phyloP scores from a whole-genome alignment of 257 asterid species.

The Leonotis leonurus region DNA sequence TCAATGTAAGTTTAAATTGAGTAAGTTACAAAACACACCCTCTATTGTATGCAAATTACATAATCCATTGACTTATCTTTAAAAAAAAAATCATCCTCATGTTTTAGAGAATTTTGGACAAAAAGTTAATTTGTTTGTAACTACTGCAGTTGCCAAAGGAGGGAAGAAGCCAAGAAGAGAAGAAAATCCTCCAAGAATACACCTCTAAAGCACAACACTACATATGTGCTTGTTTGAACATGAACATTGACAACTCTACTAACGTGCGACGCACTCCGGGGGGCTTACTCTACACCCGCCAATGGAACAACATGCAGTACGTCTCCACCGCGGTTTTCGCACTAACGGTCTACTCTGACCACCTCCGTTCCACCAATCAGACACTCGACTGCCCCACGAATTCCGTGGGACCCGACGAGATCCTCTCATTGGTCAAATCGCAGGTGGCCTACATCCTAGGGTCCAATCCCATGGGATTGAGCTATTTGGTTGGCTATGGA shows the following conservation, averaged over 20 bases:
- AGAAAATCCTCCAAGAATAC: conserved; percentile 31
- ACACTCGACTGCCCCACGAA: conserved; percentile 31
- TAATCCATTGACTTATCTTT: too few relatives aligned
- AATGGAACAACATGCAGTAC: conserved; percentile 81
- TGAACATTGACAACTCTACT: conserved; percentile 45
- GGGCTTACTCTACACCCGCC: conserved; percentile 53
- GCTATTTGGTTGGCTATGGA: conserved; percentile 80
- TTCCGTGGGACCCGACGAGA: conserved; percentile 17
- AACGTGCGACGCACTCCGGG: conserved; percentile 49
- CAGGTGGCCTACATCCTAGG: conserved; percentile 66
- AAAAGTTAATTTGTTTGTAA: too few relatives aligned
- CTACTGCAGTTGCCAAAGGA: conserved; percentile 36
- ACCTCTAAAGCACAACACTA: conserved; percentile 52
- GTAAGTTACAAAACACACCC: too few relatives aligned
- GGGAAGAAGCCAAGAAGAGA: conserved; percentile 27
- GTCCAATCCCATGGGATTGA: conserved; percentile 47
- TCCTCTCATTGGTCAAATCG: conserved; percentile 37
- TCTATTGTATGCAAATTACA: too few relatives aligned
- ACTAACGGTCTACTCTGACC: conserved; percentile 48
- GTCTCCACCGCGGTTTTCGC: conserved; percentile 40
- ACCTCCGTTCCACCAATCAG: conserved; percentile 32
- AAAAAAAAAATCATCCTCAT: too few relatives aligned
- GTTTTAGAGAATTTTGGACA: too few relatives aligned
- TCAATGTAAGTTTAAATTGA: too few relatives aligned
- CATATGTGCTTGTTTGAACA: conserved; percentile 60